Conservation (phyloP, 2,329 filamentous ascomycete genomes). For the Fusarium piperis region DNA sequence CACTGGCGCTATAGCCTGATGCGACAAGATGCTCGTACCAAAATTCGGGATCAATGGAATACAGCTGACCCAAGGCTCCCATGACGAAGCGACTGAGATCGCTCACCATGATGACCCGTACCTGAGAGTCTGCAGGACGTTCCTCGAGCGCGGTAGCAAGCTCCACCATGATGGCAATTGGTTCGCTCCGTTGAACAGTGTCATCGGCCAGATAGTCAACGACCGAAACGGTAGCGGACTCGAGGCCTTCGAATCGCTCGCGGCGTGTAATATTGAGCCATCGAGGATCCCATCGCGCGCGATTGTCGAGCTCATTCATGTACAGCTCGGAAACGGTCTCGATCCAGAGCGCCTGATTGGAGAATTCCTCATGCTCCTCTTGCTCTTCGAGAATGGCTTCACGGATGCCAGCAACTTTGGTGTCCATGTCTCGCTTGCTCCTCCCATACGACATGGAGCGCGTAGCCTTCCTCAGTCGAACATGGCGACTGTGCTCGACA, state of each 20-base stretch:
- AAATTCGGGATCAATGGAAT: slow-evolving; percentile 42
- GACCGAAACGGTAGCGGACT: slow-evolving; percentile 26
- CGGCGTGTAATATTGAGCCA: slow-evolving; percentile 41
- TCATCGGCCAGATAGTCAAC: slow-evolving; percentile 37
- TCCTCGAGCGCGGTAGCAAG: slow-evolving; percentile 26
- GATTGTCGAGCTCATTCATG: slow-evolving; percentile 44
- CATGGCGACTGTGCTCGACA: not conserved
- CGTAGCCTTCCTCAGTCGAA: not conserved
- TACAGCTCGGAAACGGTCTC: slow-evolving; percentile 44
- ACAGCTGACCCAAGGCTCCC: slow-evolving; percentile 42
- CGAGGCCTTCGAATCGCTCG: slow-evolving; percentile 36
- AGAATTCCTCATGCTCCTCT: slow-evolving; percentile 35
- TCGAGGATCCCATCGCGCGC: slow-evolving; percentile 40
- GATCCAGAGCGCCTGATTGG: slow-evolving; percentile 41
- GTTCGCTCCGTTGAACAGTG: not conserved
- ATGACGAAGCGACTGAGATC: slow-evolving; percentile 46
- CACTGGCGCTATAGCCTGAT: slow-evolving; percentile 41
- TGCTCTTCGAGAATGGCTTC: not conserved
- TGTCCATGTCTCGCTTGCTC: slow-evolving; percentile 30
- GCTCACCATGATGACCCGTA: slow-evolving; percentile 40
- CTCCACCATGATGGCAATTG: slow-evolving; percentile 11
- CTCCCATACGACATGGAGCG: slow-evolving; percentile 23
- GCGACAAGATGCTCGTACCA: slow-evolving; percentile 44
- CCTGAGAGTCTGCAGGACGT: slow-evolving; percentile 18
- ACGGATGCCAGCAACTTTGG: not conserved